Conservation (phyloP, 306 rosid species). For the Prunus campanulata region DNA sequence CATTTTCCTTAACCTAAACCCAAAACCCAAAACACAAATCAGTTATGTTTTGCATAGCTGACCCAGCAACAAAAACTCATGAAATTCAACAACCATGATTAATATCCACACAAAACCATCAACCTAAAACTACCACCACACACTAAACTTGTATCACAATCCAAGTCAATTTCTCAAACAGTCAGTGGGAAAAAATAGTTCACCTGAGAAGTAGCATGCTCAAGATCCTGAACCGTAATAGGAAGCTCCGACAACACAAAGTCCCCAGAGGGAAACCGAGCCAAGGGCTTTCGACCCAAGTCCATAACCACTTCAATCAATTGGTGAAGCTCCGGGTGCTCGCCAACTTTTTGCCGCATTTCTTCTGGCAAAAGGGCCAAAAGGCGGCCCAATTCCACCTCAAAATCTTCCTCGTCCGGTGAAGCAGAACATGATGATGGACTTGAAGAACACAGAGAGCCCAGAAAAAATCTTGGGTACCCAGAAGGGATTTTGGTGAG, state of each 20-base stretch:
- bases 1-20: not conserved
- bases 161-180: constrained; percentile 26
- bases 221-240: constrained; percentile 64
- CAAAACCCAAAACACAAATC: not conserved
- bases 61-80: not conserved
- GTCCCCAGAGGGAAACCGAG: constrained; percentile 88
- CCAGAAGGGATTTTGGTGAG: constrained; percentile 33
- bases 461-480: constrained; percentile 23
- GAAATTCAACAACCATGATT: not conserved
- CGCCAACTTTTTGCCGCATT: constrained; percentile 68
- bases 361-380: constrained; percentile 73
- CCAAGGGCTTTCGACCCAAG: constrained; percentile 91
- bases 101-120: not conserved
- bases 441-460: constrained; percentile 19
- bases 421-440: constrained; percentile 27
- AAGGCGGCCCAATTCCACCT: constrained; percentile 67
- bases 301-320: constrained; percentile 93
- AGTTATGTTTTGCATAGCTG: not conserved
- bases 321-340: constrained; percentile 61
- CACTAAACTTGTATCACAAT: not conserved
- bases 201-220: constrained; percentile 86
- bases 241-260: constrained; percentile 65
- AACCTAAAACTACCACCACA: not conserved
- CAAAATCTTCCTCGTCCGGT: constrained; percentile 52
- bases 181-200: constrained; percentile 9